Conservation (phyloP, 2,329 filamentous ascomycete species). For the Scedosporium boydii region DNA sequence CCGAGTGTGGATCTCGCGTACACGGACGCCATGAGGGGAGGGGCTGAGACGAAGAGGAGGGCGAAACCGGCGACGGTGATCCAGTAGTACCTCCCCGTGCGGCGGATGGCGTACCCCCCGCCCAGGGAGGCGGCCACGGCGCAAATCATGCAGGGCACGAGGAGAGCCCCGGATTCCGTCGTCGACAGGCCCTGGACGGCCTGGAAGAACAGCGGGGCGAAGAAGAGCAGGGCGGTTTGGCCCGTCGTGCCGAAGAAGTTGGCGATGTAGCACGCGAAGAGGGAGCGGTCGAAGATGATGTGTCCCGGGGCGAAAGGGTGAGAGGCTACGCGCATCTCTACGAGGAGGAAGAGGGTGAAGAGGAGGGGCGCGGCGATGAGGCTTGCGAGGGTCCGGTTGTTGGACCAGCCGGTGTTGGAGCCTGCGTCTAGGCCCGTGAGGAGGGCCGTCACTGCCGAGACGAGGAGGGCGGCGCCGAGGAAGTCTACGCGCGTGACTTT, state of each 20-base stretch:
- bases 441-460: conserved; percentile 55
- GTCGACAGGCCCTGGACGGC: conserved; percentile 57
- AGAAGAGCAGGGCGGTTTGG: conserved; percentile 51
- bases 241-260: conserved; percentile 64
- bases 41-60: conserved; percentile 41
- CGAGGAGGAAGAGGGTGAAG: conserved; percentile 56
- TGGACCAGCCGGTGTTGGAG: conserved; percentile 60
- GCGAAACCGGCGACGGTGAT: conserved; percentile 51
- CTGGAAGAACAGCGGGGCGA: conserved; percentile 71
- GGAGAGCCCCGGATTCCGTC: conserved; percentile 51
- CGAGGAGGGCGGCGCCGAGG: conserved; percentile 56
- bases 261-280: conserved; percentile 59
- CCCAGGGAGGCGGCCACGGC: conserved; percentile 56
- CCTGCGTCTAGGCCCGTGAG: conserved; percentile 64
- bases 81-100: conserved; percentile 62
- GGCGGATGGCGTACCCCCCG: conserved; percentile 58
- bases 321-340: conserved; percentile 58
- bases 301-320: conserved; percentile 68
- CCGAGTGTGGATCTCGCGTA: conserved; percentile 36
- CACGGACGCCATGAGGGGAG: conserved; percentile 43
- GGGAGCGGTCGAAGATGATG: conserved; percentile 57
- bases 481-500: conserved; percentile 66
- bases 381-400: conserved; percentile 46
- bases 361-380: conserved; percentile 46
- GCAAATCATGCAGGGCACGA: conserved; percentile 56